A percentile compares a stretch with the other conserved stretches of the same genome.
These are phyloP conservation scores for Parmales sp. DNA, from an alignment of 108 stramenopile species.

Conservation along the genomic window DNA sequence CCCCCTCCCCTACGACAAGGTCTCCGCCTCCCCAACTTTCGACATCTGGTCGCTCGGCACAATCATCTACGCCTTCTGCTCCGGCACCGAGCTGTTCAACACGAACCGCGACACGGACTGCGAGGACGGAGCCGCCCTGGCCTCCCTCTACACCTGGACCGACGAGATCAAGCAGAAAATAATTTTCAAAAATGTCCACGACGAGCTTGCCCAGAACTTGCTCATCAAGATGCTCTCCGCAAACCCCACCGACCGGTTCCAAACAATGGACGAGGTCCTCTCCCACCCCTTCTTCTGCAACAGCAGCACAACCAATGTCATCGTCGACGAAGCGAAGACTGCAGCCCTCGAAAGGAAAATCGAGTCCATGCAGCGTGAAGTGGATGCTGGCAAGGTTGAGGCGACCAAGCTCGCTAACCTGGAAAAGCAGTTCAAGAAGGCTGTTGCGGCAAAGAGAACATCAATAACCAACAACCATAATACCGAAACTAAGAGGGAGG, in stretches of 20 bases:
- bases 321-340: no score
- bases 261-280: neutral
- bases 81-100: neutral
- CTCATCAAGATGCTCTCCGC: neutral
- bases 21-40: neutral
- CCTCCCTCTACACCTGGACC: neutral
- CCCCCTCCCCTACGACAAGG: neutral
- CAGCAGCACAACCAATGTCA: no score
- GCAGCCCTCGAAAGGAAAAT: no score
- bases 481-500: no score
- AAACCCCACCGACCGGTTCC: neutral
- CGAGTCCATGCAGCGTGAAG: no score
- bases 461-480: no score
- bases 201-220: neutral
- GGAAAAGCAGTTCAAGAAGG: no score
- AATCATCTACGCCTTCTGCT: constrained; percentile 2
- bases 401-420: no score
- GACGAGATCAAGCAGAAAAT: neutral
- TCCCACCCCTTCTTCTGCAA: neutral
- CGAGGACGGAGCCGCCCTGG: neutral
- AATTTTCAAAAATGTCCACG: neutral
- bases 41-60: neutral
- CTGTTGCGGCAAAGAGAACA: no score
- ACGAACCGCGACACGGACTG: neutral
- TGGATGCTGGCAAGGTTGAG: no score